phyloP scores from a whole-genome alignment of 108 stramenopile genomes.

The Skeletonema tropicum region DNA sequence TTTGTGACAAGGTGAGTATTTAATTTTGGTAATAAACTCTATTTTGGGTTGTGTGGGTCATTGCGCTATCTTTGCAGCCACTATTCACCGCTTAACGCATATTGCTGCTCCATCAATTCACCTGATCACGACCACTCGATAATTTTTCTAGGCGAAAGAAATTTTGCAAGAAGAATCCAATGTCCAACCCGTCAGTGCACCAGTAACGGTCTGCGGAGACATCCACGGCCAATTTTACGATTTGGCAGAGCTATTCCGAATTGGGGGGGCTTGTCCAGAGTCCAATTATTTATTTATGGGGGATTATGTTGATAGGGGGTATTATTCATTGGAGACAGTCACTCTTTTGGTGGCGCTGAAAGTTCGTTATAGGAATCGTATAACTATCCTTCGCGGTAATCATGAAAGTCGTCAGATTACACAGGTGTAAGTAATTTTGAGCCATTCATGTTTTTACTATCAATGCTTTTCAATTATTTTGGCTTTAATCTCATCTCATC shows the following conservation, averaged over 20 bases:
- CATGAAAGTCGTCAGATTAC: constrained; percentile 98
- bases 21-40: neutral
- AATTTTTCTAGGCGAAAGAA: constrained; percentile 60
- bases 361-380: constrained; percentile 83
- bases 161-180: constrained; percentile 85
- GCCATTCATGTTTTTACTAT: neutral
- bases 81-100: neutral
- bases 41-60: neutral
- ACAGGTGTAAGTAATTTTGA: constrained; percentile 71
- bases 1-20: constrained; percentile 85
- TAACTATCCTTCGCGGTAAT: constrained; percentile 93
- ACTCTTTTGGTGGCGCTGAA: constrained; percentile 85
- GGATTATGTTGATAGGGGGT: constrained; percentile 95
- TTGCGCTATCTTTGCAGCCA: neutral
- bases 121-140: neutral
- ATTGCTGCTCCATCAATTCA: neutral
- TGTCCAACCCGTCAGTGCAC: constrained; percentile 77
- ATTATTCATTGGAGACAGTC: constrained; percentile 91
- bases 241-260: constrained; percentile 74
- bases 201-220: constrained; percentile 91
- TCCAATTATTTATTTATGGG: constrained; percentile 91
- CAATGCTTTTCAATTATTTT: neutral
- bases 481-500: neutral
- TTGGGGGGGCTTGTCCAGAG: constrained; percentile 80
- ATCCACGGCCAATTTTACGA: constrained; percentile 96